phyloP scores from a whole-genome alignment of 805 yeast genomes.

The Metschnikowia noctiluminum region DNA sequence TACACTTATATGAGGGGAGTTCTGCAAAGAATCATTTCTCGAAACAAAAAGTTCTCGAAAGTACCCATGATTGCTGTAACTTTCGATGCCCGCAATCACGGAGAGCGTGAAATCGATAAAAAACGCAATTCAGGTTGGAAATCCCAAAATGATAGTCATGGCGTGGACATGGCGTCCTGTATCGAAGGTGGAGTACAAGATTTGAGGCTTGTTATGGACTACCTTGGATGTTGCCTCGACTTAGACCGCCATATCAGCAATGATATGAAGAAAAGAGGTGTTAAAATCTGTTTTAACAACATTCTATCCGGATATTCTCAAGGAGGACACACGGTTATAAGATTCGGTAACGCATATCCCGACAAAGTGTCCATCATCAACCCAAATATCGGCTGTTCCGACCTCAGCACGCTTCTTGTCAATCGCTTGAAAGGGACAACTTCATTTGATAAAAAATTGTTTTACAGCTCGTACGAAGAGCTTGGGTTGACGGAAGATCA shows the following conservation, averaged over 20 bases:
- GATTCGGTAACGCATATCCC: conserved; percentile 39
- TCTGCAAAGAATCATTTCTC: conserved; percentile 36
- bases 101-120: conserved; percentile 39
- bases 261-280: conserved; percentile 15
- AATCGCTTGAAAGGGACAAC: conserved; percentile 32
- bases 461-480: conserved; percentile 34
- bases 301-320: conserved; percentile 50
- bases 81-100: conserved; percentile 57
- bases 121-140: conserved; percentile 43
- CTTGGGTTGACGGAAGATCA: conserved; percentile 28
- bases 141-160: conserved; percentile 48
- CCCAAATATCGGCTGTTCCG: conserved; percentile 52
- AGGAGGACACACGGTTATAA: conserved; percentile 57
- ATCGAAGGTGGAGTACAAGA: conserved; percentile 49
- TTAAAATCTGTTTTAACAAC: conserved; percentile 29
- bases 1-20: conserved; percentile 37
- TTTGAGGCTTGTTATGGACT: conserved; percentile 40
- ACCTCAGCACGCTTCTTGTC: conserved; percentile 42
- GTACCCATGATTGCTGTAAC: conserved; percentile 45
- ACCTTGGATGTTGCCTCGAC: conserved; percentile 40
- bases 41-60: conserved; percentile 18
- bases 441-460: conserved; percentile 28
- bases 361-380: conserved; percentile 37
- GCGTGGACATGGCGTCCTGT: conserved; percentile 45
- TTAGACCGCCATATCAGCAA: conserved; percentile 25